Percentiles rank a stretch among this genome's conserved stretches.
phyloP scores from a whole-genome alignment of 192 early-diverging fungal genomes.

The Coemansia sp. region DNA sequence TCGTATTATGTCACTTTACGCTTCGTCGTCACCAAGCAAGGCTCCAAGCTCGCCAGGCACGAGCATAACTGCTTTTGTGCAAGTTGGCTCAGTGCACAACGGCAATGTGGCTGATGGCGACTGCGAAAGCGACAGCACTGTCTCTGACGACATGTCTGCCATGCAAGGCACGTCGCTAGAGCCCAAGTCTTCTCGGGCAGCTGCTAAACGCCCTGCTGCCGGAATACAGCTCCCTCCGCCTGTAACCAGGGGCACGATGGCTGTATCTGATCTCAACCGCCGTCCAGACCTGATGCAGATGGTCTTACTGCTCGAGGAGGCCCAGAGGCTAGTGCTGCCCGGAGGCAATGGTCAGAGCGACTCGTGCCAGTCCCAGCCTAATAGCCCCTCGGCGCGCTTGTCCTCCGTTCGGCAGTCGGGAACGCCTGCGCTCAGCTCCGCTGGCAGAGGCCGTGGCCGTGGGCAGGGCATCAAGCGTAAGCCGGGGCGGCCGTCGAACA shows the following conservation, averaged over 20 bases:
- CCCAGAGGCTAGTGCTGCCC: slow-evolving; percentile 40
- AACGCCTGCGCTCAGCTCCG: not conserved
- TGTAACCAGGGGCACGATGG: slow-evolving; percentile 17
- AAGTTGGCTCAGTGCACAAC: not conserved
- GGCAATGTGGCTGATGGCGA: not conserved
- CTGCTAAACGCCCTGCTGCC: not conserved
- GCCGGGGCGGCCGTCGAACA: slow-evolving; percentile 15
- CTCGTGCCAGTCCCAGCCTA: not conserved
- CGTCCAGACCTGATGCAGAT: slow-evolving; percentile 48
- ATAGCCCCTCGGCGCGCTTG: not conserved
- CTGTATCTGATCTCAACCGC: slow-evolving; percentile 20
- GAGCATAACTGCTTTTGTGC: not conserved
- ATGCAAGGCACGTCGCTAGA: not conserved
- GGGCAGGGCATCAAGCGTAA: slow-evolving; percentile 8
- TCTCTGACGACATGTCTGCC: not conserved
- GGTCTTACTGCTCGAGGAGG: slow-evolving; percentile 47
- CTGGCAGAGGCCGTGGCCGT: slow-evolving; percentile 9
- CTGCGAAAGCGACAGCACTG: slow-evolving; percentile 2
- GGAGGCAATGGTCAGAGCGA: not conserved
- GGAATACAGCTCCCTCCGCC: not conserved
- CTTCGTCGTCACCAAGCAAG: not conserved
- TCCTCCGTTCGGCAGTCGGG: not conserved
- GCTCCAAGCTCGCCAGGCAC: not conserved
- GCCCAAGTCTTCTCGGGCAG: not conserved
- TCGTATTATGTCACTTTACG: slow-evolving; percentile 39